phyloP scores from a whole-genome alignment of 2,329 filamentous ascomycete genomes.

The Pestalotiopsis sp. region DNA sequence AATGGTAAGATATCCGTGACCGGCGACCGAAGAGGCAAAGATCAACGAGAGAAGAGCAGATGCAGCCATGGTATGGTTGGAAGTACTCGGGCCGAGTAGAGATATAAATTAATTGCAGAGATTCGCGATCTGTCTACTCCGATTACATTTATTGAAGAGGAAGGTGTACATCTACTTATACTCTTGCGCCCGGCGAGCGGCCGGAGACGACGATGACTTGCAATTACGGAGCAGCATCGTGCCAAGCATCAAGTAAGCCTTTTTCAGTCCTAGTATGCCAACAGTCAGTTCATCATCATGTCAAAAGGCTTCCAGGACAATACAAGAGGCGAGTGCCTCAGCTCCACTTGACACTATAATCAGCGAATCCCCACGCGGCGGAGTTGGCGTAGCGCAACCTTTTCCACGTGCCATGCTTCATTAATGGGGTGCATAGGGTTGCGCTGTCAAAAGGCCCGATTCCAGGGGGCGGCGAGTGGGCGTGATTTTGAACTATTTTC shows the following conservation, averaged over 20 bases:
- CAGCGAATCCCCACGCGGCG: background rate
- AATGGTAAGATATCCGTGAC: constrained; percentile 48
- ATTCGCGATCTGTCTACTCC: background rate
- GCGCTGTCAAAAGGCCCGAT: constrained; percentile 8
- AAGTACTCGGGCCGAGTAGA: background rate
- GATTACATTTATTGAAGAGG: background rate
- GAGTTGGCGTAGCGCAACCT: background rate
- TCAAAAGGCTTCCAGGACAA: background rate
- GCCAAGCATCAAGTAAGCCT: background rate
- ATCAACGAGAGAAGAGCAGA: constrained; percentile 11
- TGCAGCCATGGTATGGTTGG: background rate
- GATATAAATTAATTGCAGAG: background rate
- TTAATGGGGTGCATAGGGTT: background rate
- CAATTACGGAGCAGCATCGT: background rate
- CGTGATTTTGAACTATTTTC: background rate
- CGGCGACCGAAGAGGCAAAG: constrained; percentile 26
- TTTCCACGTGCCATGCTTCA: background rate
- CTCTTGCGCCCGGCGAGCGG: background rate
- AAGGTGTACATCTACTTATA: constrained; percentile 6
- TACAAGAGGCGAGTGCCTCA: background rate
- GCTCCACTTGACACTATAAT: background rate
- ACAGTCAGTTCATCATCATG: background rate
- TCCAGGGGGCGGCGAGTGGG: background rate
- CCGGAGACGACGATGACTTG: background rate
- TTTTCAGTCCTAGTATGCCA: background rate